Evolutionary conservation across 2,329 filamentous ascomycete species (phyloP).

Genomic region (Chaetomiaceae sp.): DNA sequence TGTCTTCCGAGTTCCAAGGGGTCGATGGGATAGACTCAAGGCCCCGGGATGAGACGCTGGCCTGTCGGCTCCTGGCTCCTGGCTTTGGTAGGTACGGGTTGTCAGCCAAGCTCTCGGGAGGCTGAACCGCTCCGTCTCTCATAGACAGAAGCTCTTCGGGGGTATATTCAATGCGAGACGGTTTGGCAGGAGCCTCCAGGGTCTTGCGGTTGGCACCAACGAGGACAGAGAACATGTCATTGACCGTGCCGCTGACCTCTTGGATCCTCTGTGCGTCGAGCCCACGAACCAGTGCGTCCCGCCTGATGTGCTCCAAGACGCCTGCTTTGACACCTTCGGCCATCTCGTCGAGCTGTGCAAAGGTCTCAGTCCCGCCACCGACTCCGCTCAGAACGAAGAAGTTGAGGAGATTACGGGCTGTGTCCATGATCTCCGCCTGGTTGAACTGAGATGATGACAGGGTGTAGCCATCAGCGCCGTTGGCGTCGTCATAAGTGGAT

Average conservation of each 20-base stretch:
- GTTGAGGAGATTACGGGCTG: not conserved
- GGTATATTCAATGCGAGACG: conserved; percentile 4
- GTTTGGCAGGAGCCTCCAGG: not conserved
- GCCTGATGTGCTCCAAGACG: not conserved
- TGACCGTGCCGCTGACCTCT: not conserved
- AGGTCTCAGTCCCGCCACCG: not conserved
- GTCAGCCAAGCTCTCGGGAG: conserved; percentile 3
- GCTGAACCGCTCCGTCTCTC: not conserved
- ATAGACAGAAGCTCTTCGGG: conserved; percentile 7
- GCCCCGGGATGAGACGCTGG: not conserved
- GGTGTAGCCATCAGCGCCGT: not conserved
- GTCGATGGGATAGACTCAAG: not conserved
- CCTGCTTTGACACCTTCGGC: conserved; percentile 4
- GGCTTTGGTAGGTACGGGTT: conserved; percentile 3
- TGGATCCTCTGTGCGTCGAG: not conserved
- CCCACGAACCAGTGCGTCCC: not conserved
- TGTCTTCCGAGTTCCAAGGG: no score
- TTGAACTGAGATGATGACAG: no score
- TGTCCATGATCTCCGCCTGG: not conserved
- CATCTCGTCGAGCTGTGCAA: not conserved
- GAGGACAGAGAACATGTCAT: not conserved
- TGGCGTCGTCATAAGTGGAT: not conserved
- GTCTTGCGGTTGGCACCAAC: no score
- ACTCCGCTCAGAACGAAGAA: not conserved
- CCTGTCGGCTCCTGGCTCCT: not conserved